phyloP scores from a whole-genome alignment of 1,139 yeast genomes.

The Ogataea hybrid region DNA sequence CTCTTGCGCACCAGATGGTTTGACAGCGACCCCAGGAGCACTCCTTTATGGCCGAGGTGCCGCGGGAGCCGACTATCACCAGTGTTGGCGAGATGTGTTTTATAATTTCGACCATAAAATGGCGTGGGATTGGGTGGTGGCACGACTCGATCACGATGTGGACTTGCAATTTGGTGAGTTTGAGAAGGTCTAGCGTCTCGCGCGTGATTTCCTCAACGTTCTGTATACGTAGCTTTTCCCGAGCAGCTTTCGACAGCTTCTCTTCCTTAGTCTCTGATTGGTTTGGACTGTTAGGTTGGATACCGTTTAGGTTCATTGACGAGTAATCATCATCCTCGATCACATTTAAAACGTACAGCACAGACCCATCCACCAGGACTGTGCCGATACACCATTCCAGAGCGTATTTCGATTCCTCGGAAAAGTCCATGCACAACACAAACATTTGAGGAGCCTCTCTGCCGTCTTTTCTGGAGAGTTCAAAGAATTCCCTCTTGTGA shows the following conservation, averaged over 20 bases:
- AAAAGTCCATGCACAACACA: slow-evolving; percentile 75
- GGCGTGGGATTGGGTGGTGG: slow-evolving; percentile 87
- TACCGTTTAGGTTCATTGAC: slow-evolving; percentile 34
- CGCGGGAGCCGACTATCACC: slow-evolving; percentile 81
- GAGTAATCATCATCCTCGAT: slow-evolving; percentile 61
- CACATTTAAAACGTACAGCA: slow-evolving; percentile 75
- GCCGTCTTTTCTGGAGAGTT: slow-evolving; percentile 35
- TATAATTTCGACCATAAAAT: slow-evolving; percentile 76
- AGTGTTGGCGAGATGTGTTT: slow-evolving; percentile 81
- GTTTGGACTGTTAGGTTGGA: slow-evolving; percentile 19
- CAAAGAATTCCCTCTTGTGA: slow-evolving; percentile 69
- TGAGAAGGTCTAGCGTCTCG: slow-evolving; percentile 56
- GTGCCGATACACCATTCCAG: slow-evolving; percentile 91
- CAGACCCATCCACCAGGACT: slow-evolving; percentile 80
- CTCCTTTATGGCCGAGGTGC: slow-evolving; percentile 77
- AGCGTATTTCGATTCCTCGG: slow-evolving; percentile 84
- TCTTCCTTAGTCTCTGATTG: slow-evolving; percentile 8
- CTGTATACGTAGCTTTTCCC: slow-evolving; percentile 49
- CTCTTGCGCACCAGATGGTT: slow-evolving; percentile 76
- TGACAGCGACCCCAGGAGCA: slow-evolving; percentile 69
- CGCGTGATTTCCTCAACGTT: slow-evolving; percentile 64
- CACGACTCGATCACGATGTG: slow-evolving; percentile 75
- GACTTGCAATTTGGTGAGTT: slow-evolving; percentile 70
- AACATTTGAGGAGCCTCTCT: slow-evolving; percentile 55
- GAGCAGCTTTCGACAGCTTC: slow-evolving; percentile 26